Conservation (phyloP, 768 basidiomycete genomes). For the Mycena galopus region DNA sequence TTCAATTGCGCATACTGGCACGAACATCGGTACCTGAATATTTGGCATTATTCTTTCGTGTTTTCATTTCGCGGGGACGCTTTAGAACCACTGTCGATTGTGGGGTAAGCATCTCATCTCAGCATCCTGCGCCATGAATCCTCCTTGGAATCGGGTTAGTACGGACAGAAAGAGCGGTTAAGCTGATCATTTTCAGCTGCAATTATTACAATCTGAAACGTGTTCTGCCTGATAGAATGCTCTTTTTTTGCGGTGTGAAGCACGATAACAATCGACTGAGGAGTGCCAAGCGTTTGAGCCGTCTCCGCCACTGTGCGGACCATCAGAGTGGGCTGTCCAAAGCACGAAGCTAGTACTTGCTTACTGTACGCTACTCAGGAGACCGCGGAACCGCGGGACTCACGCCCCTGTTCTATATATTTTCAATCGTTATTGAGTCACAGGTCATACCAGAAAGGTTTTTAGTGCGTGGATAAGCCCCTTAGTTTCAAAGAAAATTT, state of each 20-base stretch:
- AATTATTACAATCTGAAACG: neutral
- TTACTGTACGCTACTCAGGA: neutral
- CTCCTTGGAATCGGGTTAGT: neutral
- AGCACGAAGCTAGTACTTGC: constrained; percentile 5
- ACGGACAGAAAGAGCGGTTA: neutral
- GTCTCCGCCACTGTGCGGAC: constrained; percentile 13
- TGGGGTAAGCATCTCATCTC: too few relatives aligned
- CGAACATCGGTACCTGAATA: too few relatives aligned
- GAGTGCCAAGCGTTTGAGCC: constrained; percentile 10
- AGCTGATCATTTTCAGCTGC: neutral
- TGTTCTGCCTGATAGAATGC: too few relatives aligned
- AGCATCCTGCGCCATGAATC: neutral
- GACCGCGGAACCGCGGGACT: constrained; percentile 3
- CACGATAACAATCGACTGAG: constrained; percentile 1
- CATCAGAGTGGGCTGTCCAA: constrained; percentile 8
- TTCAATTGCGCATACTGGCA: too few relatives aligned
- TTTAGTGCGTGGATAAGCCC: constrained; percentile 15
- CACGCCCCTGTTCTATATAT: neutral
- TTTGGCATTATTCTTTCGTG: too few relatives aligned
- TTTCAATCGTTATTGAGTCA: constrained; percentile 11
- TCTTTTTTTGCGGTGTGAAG: neutral
- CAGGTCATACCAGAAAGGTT: constrained; percentile 11
- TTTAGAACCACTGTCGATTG: neutral
- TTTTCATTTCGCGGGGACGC: too few relatives aligned
- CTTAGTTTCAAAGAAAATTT: constrained; percentile 9